Conservation (phyloP, 208 protist species). For the Acanthamoeba healyi region DNA sequence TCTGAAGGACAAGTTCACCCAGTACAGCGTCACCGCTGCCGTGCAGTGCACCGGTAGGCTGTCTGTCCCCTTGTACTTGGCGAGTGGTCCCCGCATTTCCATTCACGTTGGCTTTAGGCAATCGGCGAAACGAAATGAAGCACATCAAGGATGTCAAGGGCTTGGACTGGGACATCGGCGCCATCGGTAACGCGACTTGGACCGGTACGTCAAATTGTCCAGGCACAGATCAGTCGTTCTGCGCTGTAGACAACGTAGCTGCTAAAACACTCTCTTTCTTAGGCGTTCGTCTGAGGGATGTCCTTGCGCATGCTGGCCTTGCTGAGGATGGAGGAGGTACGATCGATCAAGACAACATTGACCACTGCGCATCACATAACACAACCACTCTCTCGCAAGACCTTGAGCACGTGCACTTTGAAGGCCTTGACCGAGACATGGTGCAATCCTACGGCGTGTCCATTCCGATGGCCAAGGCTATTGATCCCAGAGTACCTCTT, state of each 20-base stretch:
- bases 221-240: no score
- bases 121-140: constrained; percentile 88
- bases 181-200: constrained; percentile 67
- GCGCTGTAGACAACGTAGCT: no score
- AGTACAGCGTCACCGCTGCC: constrained; percentile 84
- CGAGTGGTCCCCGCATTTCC: background rate
- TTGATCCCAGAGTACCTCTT: constrained; percentile 61
- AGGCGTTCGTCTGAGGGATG: constrained; percentile 89
- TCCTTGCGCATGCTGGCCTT: constrained; percentile 82
- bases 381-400: background rate
- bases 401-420: constrained; percentile 90
- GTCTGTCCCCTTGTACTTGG: background rate
- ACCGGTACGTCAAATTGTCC: background rate
- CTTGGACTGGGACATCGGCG: constrained; percentile 35
- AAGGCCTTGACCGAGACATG: constrained; percentile 88
- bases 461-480: constrained; percentile 90
- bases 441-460: constrained; percentile 86
- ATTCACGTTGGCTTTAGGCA: constrained; percentile 78
- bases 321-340: background rate
- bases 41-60: constrained; percentile 88
- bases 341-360: no score
- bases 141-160: constrained; percentile 49
- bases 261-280: no score
- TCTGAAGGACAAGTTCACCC: constrained; percentile 85
- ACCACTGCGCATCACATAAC: background rate